Percentiles rank a stretch among this genome's conserved stretches.
Conservation (phyloP, 2,329 filamentous ascomycete species). For the Chaetomium strumarium region DNA sequence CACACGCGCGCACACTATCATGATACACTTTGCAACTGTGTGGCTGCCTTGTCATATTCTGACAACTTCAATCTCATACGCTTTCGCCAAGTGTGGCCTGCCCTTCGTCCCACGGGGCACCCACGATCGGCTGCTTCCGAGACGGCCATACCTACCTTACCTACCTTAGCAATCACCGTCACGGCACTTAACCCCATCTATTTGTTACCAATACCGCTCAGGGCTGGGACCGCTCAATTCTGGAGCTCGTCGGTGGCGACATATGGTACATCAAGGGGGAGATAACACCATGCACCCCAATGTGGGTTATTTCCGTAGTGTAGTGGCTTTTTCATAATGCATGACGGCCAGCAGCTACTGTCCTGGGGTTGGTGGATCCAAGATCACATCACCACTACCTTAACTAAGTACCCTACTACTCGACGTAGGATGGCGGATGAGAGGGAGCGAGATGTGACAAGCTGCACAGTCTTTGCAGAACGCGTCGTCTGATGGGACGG, state of each 20-base stretch:
- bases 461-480: background rate
- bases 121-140: slow-evolving; percentile 7
- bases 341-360: background rate
- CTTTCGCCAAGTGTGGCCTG: background rate
- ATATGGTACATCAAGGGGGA: too few species aligned
- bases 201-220: too few species aligned
- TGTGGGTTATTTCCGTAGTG: too few species aligned
- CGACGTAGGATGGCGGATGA: background rate
- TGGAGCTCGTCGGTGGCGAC: too few species aligned
- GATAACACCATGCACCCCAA: too few species aligned
- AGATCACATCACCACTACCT: too few species aligned
- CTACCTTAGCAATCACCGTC: too few species aligned
- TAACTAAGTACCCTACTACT: too few species aligned
- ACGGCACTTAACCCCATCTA: too few species aligned
- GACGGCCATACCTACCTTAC: background rate
- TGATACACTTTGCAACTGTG: background rate
- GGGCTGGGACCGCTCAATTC: too few species aligned
- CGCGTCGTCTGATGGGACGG: background rate
- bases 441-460: background rate
- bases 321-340: background rate
- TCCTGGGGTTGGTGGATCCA: too few species aligned
- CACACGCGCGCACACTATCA: too few species aligned
- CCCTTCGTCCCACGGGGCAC: background rate
- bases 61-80: background rate
- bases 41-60: background rate